Evolutionary conservation across 768 basidiomycete genomes (phyloP).

Genomic region (Galerina marginata): DNA sequence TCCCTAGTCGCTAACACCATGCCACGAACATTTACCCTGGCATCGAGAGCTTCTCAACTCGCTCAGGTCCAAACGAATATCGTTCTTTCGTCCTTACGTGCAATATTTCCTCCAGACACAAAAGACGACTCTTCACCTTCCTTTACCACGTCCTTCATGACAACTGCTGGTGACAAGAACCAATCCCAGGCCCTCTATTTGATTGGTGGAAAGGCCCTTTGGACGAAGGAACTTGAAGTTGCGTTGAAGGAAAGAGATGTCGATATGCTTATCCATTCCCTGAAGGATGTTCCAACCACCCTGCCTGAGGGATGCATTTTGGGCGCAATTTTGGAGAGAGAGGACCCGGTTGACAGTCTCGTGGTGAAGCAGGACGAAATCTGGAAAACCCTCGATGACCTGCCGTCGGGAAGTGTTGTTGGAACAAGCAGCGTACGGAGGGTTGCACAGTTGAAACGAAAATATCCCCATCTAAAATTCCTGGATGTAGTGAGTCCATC

Average conservation of each 20-base stretch:
- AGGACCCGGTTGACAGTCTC: conserved; percentile 87
- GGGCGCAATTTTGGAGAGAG: conserved; percentile 84
- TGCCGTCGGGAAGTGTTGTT: conserved; percentile 89
- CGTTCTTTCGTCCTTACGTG: conserved; percentile 68
- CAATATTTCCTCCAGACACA: conserved; percentile 55
- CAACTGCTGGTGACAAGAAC: conserved; percentile 87
- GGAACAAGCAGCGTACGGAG: conserved; percentile 95
- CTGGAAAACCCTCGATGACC: conserved; percentile 78
- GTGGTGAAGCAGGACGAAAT: conserved; percentile 76
- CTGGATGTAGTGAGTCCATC: conserved; percentile 79
- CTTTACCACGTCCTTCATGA: conserved; percentile 53
- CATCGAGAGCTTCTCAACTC: conserved; percentile 86
- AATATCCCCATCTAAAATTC: conserved; percentile 78
- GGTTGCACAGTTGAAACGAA: conserved; percentile 86
- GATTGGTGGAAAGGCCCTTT: conserved; percentile 88
- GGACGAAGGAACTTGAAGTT: conserved; percentile 97
- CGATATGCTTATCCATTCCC: conserved; percentile 91
- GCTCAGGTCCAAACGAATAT: conserved; percentile 90
- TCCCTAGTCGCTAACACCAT: conserved; percentile 9
- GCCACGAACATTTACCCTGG: conserved; percentile 69
- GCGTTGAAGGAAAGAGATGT: conserved; percentile 72
- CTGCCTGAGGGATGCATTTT: conserved; percentile 86
- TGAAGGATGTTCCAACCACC: conserved; percentile 93
- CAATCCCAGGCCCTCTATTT: conserved; percentile 87
- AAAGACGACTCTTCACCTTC: conserved; percentile 35